Percentiles rank a stretch among this genome's conserved stretches.
phyloP scores from a whole-genome alignment of 2,329 filamentous ascomycete species.

The Chlorencoelia australis region DNA sequence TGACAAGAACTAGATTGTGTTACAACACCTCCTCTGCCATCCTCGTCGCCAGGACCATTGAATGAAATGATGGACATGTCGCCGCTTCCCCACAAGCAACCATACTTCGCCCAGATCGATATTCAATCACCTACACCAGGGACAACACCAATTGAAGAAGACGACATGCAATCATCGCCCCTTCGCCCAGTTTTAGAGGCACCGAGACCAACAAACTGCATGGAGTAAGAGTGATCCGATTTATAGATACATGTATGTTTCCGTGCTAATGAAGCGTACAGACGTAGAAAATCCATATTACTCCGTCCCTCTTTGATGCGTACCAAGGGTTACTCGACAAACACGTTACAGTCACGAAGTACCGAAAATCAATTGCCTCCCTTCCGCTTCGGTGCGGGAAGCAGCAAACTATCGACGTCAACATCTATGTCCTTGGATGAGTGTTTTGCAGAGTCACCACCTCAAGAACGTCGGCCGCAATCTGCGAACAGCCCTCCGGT shows the following conservation, averaged over 20 bases:
- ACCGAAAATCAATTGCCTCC: constrained; percentile 57
- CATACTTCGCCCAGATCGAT: constrained; percentile 55
- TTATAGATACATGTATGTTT: no score
- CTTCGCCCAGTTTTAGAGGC: constrained; percentile 40
- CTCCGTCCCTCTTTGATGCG: constrained; percentile 66
- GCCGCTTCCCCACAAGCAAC: constrained; percentile 77
- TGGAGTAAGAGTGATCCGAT: no score
- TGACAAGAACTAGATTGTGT: constrained; percentile 49
- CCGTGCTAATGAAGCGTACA: constrained; percentile 29
- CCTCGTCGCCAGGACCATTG: constrained; percentile 66
- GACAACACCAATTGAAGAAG: constrained; percentile 30
- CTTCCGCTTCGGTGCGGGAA: constrained; percentile 61
- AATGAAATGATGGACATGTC: constrained; percentile 88
- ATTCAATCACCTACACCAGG: constrained; percentile 64
- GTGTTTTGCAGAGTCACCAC: constrained; percentile 70
- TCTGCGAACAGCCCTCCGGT: constrained; percentile 50
- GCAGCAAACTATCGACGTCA: constrained; percentile 37
- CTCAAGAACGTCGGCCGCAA: constrained; percentile 54
- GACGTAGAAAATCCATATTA: constrained; percentile 56
- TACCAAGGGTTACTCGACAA: constrained; percentile 65
- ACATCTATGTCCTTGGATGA: constrained; percentile 64
- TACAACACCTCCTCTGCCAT: constrained; percentile 74
- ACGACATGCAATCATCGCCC: constrained; percentile 48
- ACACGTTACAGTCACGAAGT: constrained; percentile 49
- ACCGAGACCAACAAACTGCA: constrained; percentile 32